Evolutionary conservation across 2,329 filamentous ascomycete genomes (phyloP), one percentile per base, ranked within the genome.

Genomic region (Aspergillus pseudoviridinutans): DNA sequence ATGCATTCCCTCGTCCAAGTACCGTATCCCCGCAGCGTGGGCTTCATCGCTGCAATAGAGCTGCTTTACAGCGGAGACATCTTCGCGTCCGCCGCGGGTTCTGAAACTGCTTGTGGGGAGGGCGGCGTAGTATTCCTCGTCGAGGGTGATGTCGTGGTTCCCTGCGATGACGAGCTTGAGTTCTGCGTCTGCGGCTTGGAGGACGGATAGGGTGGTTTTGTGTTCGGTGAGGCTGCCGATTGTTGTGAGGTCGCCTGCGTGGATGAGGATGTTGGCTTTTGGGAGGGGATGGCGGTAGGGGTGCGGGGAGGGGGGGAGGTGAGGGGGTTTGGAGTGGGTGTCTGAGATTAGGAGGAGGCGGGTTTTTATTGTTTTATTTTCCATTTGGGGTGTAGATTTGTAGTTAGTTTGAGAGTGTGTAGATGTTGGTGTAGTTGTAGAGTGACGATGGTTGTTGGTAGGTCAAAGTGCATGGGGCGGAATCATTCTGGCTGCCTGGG

Each of bases 141-240:
- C 84, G 1, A 87, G 75, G 3, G 79, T 81, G 47, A 85, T 74
- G 64, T 87, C 84, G 69, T 87, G 85, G 64, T 87, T 87, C 0
- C 85, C 85, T 0, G 84, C 80, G 58, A 87, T 86, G 22, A 87
- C 80, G 25, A 87, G 74, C 64, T 87, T 87, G 4, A 87, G 68
- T 14, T 35, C 32, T 35, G 83, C 83, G 14, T 81, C 71, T 38
- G 83, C 77, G 1, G 64, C 63, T 12, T 71, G 68, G 6, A 87
- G 73, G 70, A 83, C 76, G 4, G 75, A 64, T 14, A 85, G 64
- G 2, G 79, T 77, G 10, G 64, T 58, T 67, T 78, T 79, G 9
- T 35, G 32, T 35, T 35, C 12, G 1, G 1, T 2, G 32, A 1
- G 2, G 0, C 4, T 35, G 14, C 32, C 32, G 32, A 14, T 35